phyloP scores from a whole-genome alignment of 257 asterid species.

The Scutellaria baicalensis region DNA sequence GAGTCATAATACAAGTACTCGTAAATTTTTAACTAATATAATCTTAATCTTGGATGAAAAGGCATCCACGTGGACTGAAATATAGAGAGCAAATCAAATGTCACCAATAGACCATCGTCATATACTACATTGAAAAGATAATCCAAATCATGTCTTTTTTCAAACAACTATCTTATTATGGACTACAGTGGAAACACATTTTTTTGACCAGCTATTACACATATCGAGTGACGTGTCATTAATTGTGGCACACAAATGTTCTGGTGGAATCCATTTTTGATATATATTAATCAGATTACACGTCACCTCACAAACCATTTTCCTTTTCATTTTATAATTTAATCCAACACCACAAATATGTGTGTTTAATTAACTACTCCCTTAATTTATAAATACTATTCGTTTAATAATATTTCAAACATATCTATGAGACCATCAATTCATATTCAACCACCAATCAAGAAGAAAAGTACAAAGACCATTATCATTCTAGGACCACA shows the following conservation, averaged over 20 bases:
- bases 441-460: neutral
- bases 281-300: neutral
- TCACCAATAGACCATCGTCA: neutral
- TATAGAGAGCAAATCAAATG: constrained; percentile 3
- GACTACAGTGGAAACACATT: constrained; percentile 4
- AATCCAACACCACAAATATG: neutral
- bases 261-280: neutral
- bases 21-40: too few relatives aligned
- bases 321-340: too few relatives aligned
- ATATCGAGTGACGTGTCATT: constrained; percentile 15
- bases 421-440: neutral
- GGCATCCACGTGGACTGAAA: constrained; percentile 6
- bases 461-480: too few relatives aligned
- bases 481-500: too few relatives aligned
- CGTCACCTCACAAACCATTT: neutral
- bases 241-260: constrained; percentile 10
- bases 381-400: too few relatives aligned
- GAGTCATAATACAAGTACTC: too few relatives aligned
- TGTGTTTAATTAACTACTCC: neutral
- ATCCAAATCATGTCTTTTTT: constrained; percentile 11
- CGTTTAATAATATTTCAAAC: too few relatives aligned
- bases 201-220: constrained; percentile 10
- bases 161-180: neutral
- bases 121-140: neutral
- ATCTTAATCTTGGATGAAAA: neutral